These are phyloP conservation scores for Fraxinus ornus DNA, from an alignment of 305 asterid species.

Conservation along the genomic window DNA sequence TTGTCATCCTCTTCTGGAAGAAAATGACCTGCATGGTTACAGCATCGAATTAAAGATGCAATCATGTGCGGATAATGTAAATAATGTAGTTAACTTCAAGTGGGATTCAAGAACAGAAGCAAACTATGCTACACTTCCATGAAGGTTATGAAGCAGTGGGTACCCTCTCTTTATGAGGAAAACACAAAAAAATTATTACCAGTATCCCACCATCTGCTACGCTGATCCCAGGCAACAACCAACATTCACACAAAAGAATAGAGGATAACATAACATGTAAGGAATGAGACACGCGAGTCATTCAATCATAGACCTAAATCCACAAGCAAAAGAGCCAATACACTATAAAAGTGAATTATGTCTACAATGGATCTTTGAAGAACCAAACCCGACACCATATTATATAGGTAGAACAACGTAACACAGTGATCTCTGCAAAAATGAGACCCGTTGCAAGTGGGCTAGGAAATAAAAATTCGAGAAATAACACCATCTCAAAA, in stretches of 20 bases:
- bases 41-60: conserved; percentile 2
- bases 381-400: neutral
- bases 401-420: neutral
- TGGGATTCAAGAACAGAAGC: neutral
- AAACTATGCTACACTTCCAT: neutral
- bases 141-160: neutral
- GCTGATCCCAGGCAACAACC: neutral
- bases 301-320: neutral
- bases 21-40: conserved; percentile 64
- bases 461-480: neutral
- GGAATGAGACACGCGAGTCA: neutral
- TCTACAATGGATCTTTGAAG: neutral
- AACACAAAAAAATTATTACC: neutral
- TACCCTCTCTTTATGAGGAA: neutral
- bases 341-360: neutral
- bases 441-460: neutral
- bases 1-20: conserved; percentile 88
- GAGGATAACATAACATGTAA: neutral
- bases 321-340: neutral
- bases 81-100: neutral
- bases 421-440: neutral
- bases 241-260: neutral
- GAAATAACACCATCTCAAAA: neutral
- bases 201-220: neutral
- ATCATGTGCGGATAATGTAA: neutral